phyloP scores from a whole-genome alignment of 1,284 basidiomycete species.

The Porodaedalea pini region DNA sequence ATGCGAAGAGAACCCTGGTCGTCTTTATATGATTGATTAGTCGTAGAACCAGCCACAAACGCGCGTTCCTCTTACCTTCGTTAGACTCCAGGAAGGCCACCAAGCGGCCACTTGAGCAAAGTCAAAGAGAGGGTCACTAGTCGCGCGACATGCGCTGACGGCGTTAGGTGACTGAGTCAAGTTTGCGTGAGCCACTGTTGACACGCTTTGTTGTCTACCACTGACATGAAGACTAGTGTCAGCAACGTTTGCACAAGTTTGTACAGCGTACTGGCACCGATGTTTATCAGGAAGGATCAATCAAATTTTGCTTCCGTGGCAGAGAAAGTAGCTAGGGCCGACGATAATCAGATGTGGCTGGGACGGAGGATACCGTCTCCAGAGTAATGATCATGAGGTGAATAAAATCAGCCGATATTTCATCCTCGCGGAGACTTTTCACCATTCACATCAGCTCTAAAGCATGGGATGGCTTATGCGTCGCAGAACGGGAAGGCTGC shows the following conservation, averaged over 20 bases:
- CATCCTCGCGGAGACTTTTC: too few relatives aligned
- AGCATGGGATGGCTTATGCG: too few relatives aligned
- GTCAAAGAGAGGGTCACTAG: not conserved
- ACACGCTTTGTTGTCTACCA: not conserved
- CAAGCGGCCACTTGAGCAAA: not conserved
- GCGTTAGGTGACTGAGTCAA: not conserved
- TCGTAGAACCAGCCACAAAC: constrained; percentile 1
- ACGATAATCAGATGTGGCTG: not conserved
- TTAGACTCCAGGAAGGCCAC: not conserved
- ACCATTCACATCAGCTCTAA: too few relatives aligned
- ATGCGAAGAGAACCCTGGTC: not conserved
- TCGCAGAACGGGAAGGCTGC: too few relatives aligned
- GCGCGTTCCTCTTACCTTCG: not conserved
- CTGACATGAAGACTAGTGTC: not conserved
- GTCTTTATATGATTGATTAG: constrained; percentile 7
- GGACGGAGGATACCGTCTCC: not conserved
- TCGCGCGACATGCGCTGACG: not conserved
- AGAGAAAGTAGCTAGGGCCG: not conserved
- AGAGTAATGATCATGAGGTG: too few relatives aligned
- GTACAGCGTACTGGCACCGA: too few relatives aligned
- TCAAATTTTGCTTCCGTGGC: not conserved
- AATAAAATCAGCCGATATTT: too few relatives aligned
- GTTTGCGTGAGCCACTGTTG: not conserved
- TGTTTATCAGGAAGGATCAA: not conserved
- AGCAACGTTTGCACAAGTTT: not conserved